Conservation (phyloP, 192 early-diverging fungal genomes). For the Rhizophlyctis rosea region DNA sequence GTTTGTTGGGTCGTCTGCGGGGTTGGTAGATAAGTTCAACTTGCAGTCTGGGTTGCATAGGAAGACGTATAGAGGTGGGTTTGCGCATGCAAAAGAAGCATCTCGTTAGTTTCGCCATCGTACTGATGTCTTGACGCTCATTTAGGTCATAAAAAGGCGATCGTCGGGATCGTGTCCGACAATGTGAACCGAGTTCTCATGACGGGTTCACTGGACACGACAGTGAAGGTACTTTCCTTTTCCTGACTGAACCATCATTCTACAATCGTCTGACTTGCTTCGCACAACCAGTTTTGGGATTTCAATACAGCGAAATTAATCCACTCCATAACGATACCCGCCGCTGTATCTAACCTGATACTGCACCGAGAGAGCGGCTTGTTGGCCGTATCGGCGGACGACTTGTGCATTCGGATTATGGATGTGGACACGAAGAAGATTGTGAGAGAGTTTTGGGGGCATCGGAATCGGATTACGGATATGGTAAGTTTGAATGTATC, state of each 20-base stretch:
- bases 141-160: constrained; percentile 70
- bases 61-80: constrained; percentile 56
- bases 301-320: constrained; percentile 64
- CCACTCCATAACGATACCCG: constrained; percentile 62
- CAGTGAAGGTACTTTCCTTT: constrained; percentile 58
- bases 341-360: constrained; percentile 59
- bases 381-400: constrained; percentile 81
- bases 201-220: constrained; percentile 76
- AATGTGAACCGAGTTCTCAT: constrained; percentile 68
- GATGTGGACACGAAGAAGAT: constrained; percentile 78
- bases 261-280: neutral
- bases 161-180: constrained; percentile 79
- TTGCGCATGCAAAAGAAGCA: neutral
- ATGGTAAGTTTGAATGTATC: constrained; percentile 51
- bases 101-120: neutral
- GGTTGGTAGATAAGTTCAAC: constrained; percentile 86
- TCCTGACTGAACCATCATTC: neutral
- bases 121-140: neutral
- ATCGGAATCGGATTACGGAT: constrained; percentile 83
- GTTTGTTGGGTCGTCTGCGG: constrained; percentile 74
- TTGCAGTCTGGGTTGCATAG: constrained; percentile 88
- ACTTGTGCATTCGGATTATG: constrained; percentile 81
- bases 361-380: constrained; percentile 73
- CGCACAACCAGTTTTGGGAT: constrained; percentile 70
- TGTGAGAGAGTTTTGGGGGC: constrained; percentile 87